These are phyloP conservation scores for Xerocomus potaroensis DNA, from an alignment of 768 basidiomycete genomes.

Conservation along the genomic window DNA sequence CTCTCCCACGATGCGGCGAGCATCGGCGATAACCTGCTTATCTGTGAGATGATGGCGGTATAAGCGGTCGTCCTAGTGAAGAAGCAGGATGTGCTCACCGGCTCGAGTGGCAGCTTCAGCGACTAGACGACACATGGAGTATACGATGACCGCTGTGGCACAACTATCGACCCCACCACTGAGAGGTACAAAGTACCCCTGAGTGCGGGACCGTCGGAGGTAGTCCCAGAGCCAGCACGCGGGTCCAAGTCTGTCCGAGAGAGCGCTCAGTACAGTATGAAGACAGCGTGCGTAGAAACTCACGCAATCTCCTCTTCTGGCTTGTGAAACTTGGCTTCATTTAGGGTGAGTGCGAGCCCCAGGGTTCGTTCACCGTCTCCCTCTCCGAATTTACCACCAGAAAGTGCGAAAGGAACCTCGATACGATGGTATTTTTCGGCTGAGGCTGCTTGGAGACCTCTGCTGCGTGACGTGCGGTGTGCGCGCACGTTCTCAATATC, in stretches of 20 bases:
- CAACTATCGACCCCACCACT: slow-evolving; percentile 98
- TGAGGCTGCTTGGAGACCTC: slow-evolving; percentile 85
- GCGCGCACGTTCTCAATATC: slow-evolving; percentile 97
- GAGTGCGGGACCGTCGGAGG: slow-evolving; percentile 85
- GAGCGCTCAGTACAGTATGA: not conserved
- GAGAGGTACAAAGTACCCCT: slow-evolving; percentile 93
- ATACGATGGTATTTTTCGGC: slow-evolving; percentile 76
- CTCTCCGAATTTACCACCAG: slow-evolving; percentile 68
- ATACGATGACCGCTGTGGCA: slow-evolving; percentile 92
- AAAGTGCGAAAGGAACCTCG: slow-evolving; percentile 75
- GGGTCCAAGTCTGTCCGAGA: slow-evolving; percentile 70
- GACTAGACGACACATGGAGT: slow-evolving; percentile 94
- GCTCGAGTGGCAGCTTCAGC: slow-evolving; percentile 69
- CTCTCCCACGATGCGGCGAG: slow-evolving; percentile 84
- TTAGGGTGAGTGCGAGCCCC: slow-evolving; percentile 44
- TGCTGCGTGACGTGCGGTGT: slow-evolving; percentile 76
- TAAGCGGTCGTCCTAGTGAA: not conserved
- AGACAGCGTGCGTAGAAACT: slow-evolving; percentile 23
- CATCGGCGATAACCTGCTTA: slow-evolving; percentile 84
- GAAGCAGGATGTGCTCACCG: slow-evolving; percentile 42
- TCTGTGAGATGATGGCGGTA: slow-evolving; percentile 39
- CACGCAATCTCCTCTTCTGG: slow-evolving; percentile 99
- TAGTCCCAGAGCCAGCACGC: slow-evolving; percentile 99
- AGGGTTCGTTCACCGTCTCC: slow-evolving; percentile 48
- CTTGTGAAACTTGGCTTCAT: slow-evolving; percentile 53